phyloP scores from a whole-genome alignment of 2,329 filamentous ascomycete genomes.

The Verticillium albo-atrum region DNA sequence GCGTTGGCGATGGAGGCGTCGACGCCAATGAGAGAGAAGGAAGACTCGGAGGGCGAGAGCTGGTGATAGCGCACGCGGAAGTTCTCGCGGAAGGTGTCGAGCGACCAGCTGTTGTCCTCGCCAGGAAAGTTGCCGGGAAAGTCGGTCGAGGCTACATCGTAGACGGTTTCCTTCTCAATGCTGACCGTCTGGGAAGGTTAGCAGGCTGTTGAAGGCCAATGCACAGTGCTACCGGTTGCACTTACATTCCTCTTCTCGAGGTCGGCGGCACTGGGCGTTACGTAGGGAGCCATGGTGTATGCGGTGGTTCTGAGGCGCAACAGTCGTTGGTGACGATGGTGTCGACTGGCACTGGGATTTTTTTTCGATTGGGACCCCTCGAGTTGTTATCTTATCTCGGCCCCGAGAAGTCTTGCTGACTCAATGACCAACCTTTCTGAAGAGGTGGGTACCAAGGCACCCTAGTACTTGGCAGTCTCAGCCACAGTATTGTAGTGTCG shows the following conservation, averaged over 20 bases:
- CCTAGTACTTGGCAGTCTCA: too few species aligned
- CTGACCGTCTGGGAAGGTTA: conserved; percentile 62
- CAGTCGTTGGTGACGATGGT: not conserved
- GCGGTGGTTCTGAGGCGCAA: conserved; percentile 1
- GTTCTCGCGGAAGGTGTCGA: conserved; percentile 65
- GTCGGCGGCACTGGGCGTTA: conserved; percentile 49
- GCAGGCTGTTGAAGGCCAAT: conserved; percentile 5
- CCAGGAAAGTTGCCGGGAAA: conserved; percentile 88
- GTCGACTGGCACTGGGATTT: not conserved
- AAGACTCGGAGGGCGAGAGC: conserved; percentile 70
- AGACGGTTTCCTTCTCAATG: conserved; percentile 86
- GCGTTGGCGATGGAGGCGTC: conserved; percentile 95
- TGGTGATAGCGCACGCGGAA: conserved; percentile 80
- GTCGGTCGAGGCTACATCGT: conserved; percentile 82
- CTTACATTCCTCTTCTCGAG: conserved; percentile 57
- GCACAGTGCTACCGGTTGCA: not conserved
- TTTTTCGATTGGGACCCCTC: not conserved
- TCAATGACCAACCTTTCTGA: too few species aligned
- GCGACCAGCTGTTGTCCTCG: conserved; percentile 78
- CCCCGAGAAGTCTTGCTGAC: not conserved
- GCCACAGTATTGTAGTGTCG: too few species aligned
- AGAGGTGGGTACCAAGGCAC: too few species aligned
- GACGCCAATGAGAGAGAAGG: conserved; percentile 87
- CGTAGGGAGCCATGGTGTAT: conserved; percentile 36
- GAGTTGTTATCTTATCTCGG: not conserved